Evolutionary conservation across 192 early-diverging fungal genomes (phyloP).

Genomic region (Coemansia sp.): DNA sequence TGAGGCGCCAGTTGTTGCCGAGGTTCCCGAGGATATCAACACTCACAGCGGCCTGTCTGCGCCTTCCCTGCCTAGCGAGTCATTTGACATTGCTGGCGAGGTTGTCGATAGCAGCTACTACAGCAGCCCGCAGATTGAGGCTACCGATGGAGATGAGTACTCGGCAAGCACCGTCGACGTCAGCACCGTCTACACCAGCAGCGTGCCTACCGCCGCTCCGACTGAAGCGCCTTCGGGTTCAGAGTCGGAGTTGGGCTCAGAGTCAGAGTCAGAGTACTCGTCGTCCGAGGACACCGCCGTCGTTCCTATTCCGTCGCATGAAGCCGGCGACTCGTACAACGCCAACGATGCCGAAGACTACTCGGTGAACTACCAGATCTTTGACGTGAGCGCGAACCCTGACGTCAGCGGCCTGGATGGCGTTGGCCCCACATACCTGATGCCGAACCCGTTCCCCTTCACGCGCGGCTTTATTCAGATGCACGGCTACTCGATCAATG

Average conservation of each 20-base stretch:
- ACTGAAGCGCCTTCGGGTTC: not conserved
- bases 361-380: constrained; percentile 7
- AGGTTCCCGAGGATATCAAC: not conserved
- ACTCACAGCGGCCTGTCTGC: constrained; percentile 2
- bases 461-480: constrained; percentile 32
- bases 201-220: not conserved
- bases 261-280: not conserved
- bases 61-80: constrained; percentile 12
- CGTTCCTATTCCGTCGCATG: constrained; percentile 5
- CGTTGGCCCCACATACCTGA: constrained; percentile 36
- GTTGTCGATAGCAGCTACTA: constrained; percentile 9
- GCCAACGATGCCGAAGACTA: constrained; percentile 16
- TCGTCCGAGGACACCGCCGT: constrained; percentile 5
- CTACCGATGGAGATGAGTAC: constrained; percentile 2
- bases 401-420: constrained; percentile 23
- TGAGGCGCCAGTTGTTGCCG: constrained; percentile 13
- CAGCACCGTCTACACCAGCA: constrained; percentile 9
- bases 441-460: constrained; percentile 48
- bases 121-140: constrained; percentile 5
- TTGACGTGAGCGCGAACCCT: constrained; percentile 11
- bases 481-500: constrained; percentile 36
- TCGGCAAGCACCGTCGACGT: constrained; percentile 8
- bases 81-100: constrained; percentile 13
- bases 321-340: constrained; percentile 7
- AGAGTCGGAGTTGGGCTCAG: constrained; percentile 1